Evolutionary conservation across 1,284 basidiomycete species (phyloP), one percentile per base, ranked within the genome.

Genomic region (Marasmius fiardii): DNA sequence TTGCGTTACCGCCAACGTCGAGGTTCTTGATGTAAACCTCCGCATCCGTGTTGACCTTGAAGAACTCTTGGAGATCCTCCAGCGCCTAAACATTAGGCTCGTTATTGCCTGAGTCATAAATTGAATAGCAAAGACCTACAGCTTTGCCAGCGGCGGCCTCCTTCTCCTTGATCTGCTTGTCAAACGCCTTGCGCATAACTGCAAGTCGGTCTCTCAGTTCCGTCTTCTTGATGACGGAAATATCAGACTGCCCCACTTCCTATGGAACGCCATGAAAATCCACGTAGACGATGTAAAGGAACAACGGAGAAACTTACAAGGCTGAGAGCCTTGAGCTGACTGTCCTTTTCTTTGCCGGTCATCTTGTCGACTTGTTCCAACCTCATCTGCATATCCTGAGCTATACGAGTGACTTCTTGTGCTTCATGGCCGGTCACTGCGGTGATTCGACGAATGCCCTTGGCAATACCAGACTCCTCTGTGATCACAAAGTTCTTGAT

Each of bases 381-480:
- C 58, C 81, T 81, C 4, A 78, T 73, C 57, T 82, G 79, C 43
- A 94, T 80, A 20, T 81, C 79, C 59, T 84, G 79, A 1, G 92
- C 93, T 43, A 81, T 70, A 31, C 89, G 85, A 6, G 82, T 86
- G 3, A 91, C 94, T 35, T 89, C 86, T 23, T 87, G 82, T 0
- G 96, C 96, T 69, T 98, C 95, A 64, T 95, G 85, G 16, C 96
- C 96, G 1, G 97, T 98, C 37, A 99, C 88, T 18, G 95, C 96
- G 44, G 92, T 88, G 56, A 99, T 88, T 52, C 96, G 87, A 56
- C 97, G 89, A 63, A 98, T 96, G 43, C 96, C 96, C 77, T 98
- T 99, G 28, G 96, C 97, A 63, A 99, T 99, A 48, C 95, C 95
- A 6, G 91, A 91, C 72, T 99, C 97, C 68, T 99, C 96, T 26